A percentile compares a stretch with the other conserved stretches of the same genome.
phyloP scores from a whole-genome alignment of 441 rosid species.

The Populus hybrid region DNA sequence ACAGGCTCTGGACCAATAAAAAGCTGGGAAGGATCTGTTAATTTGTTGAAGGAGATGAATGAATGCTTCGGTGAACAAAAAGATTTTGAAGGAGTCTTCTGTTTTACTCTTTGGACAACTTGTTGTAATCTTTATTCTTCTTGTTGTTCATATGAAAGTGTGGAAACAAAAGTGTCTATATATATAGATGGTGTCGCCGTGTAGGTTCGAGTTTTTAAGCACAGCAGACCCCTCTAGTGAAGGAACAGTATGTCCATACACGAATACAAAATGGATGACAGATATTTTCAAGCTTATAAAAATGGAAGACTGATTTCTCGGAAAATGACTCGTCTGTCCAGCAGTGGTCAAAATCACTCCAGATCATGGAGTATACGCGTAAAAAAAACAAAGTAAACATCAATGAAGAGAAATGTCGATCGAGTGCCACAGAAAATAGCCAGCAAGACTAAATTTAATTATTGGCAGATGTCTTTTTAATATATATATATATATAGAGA shows the following conservation, averaged over 20 bases:
- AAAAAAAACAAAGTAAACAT: too few species aligned
- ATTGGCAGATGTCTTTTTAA: background rate
- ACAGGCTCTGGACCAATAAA: background rate
- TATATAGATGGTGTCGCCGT: constrained; percentile 20
- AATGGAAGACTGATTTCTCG: background rate
- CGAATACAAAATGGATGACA: constrained; percentile 49
- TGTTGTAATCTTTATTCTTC: too few species aligned
- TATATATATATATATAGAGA: too few species aligned
- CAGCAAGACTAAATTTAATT: too few species aligned
- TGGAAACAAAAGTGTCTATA: constrained; percentile 31
- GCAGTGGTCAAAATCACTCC: background rate
- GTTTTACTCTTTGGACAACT: background rate
- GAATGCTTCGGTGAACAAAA: background rate
- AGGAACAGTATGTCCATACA: constrained; percentile 29
- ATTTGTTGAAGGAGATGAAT: background rate
- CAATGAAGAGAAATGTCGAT: background rate
- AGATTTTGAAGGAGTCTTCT: constrained; percentile 1
- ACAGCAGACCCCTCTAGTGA: constrained; percentile 19
- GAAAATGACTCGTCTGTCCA: constrained; percentile 21
- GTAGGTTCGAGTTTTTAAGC: background rate
- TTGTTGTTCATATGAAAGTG: constrained; percentile 12
- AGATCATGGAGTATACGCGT: background rate
- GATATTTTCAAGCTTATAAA: constrained; percentile 25
- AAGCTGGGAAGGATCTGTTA: background rate
- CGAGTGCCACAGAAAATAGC: background rate